Evolutionary conservation across 345 rosid genomes (phyloP), one percentile per base, ranked within the genome.

Genomic region (Acer negundo): DNA sequence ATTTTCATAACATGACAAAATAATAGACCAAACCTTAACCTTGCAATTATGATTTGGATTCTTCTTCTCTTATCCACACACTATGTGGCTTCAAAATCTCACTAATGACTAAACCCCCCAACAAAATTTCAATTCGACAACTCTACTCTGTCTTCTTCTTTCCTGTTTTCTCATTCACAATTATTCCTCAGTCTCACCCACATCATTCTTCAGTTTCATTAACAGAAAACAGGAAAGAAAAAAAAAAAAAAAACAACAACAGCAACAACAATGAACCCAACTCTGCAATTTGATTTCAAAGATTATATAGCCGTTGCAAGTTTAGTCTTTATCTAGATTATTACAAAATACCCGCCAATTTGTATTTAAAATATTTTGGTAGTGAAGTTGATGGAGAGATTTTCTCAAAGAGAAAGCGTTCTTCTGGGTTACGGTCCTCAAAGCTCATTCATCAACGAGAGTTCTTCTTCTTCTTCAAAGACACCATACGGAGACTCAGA

Each of bases 81-180:
- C 66, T 73, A 73, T 81, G 84, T 81, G 86, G 91, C 86, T 86
- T 78, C 85, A 77, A 78, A 63, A 75, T 78, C 46, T 77, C 78
- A 28, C 75, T 22, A 6, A n/a, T n/a, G n/a, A n/a, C n/a, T n/a
- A n/a, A n/a, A 62, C 17, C 23, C 61, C 16, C 49, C 19, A 55
- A 15, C 17, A 55, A 15, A 24, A 75, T 31, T 12, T 35, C 28
- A 58, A 63, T 72, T 62, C 58, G 62, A 31, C 71, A 64, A 12
- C 44, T 42, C 38, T 74, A 17, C 79, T 10, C 17, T 58, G 47
- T 62, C 68, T 24, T 67, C 55, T 10, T 62, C 63, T n/a, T 49
- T 78, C 35, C 53, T 67, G 4, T 67, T 69, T 47, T 75, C 84
- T 55, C 82, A 73, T 61, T 73, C 82, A 75, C 75, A 47, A 44